A percentile compares a stretch with the other conserved stretches of the same genome.
Conservation (phyloP, 805 yeast genomes). For the Zygosaccharomyces rouxii region DNA sequence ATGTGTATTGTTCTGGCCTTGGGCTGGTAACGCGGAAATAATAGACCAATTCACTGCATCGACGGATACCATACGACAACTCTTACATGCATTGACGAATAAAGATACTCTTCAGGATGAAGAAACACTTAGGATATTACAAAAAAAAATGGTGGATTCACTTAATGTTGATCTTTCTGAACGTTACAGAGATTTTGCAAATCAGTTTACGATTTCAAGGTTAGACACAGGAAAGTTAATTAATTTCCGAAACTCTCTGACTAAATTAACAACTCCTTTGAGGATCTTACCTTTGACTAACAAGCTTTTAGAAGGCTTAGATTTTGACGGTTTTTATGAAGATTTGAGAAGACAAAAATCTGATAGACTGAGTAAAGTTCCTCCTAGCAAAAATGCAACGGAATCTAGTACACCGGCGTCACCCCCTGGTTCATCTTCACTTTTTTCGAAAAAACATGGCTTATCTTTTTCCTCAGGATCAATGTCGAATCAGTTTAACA, state of each 20-base stretch:
- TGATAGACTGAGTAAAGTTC: background rate
- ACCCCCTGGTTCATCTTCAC: conserved; percentile 31
- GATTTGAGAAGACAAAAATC: background rate
- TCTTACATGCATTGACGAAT: conserved; percentile 27
- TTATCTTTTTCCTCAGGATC: conserved; percentile 3
- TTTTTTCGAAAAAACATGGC: conserved; percentile 33
- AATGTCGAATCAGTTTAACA: conserved; percentile 23
- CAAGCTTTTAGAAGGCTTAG: conserved; percentile 21
- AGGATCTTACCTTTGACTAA: conserved; percentile 37
- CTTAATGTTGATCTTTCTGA: conserved; percentile 38
- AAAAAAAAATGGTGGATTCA: conserved; percentile 32
- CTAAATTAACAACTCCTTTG: conserved; percentile 39
- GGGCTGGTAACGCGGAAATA: conserved; percentile 38
- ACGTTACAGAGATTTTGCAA: conserved; percentile 41
- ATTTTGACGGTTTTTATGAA: conserved; percentile 19
- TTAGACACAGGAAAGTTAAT: conserved; percentile 34
- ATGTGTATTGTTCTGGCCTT: conserved; percentile 38
- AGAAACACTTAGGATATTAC: conserved; percentile 21
- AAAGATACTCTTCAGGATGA: conserved; percentile 14
- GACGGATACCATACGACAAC: conserved; percentile 21
- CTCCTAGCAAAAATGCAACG: conserved; percentile 5
- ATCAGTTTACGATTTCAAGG: conserved; percentile 38
- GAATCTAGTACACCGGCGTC: conserved; percentile 13
- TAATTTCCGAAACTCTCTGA: conserved; percentile 40
- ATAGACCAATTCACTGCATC: conserved; percentile 27